These are phyloP conservation scores for Nothopassalora personata DNA, from an alignment of 2,329 filamentous ascomycete species.

Conservation along the genomic window DNA sequence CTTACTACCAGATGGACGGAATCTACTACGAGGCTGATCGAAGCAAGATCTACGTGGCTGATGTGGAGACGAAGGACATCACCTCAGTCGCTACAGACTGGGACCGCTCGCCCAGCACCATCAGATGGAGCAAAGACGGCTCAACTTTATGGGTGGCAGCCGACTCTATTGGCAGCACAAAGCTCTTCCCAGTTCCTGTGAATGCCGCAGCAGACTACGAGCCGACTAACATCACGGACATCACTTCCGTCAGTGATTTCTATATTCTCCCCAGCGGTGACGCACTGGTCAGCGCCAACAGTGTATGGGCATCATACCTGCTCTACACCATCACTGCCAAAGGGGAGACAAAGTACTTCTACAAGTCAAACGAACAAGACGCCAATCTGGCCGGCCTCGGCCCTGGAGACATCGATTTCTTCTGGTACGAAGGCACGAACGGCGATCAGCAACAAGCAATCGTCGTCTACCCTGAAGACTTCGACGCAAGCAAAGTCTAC, in stretches of 20 bases:
- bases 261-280: slow-evolving; percentile 20
- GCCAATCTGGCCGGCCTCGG: slow-evolving; percentile 21
- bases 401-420: slow-evolving; percentile 16
- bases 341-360: slow-evolving; percentile 18
- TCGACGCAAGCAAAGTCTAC: slow-evolving; percentile 24
- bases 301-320: slow-evolving; percentile 20
- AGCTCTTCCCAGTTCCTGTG: slow-evolving; percentile 22
- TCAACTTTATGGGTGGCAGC: slow-evolving; percentile 18
- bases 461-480: slow-evolving; percentile 24
- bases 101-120: slow-evolving; percentile 13
- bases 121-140: slow-evolving; percentile 20
- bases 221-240: slow-evolving; percentile 21
- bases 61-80: slow-evolving; percentile 20
- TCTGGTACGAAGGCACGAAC: slow-evolving; percentile 25
- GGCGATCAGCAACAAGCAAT: slow-evolving; percentile 23
- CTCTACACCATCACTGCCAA: slow-evolving; percentile 19
- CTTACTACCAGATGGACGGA: slow-evolving; percentile 24
- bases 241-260: slow-evolving; percentile 22
- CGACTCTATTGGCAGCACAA: slow-evolving; percentile 20
- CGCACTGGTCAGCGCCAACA: slow-evolving; percentile 19
- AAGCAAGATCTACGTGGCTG: slow-evolving; percentile 22
- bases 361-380: slow-evolving; percentile 23
- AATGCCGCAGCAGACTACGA: slow-evolving; percentile 21
- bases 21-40: slow-evolving; percentile 22
- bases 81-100: slow-evolving; percentile 20